Evolutionary conservation across 2,329 filamentous ascomycete species (phyloP).

Genomic region (Cladosporium sp.): DNA sequence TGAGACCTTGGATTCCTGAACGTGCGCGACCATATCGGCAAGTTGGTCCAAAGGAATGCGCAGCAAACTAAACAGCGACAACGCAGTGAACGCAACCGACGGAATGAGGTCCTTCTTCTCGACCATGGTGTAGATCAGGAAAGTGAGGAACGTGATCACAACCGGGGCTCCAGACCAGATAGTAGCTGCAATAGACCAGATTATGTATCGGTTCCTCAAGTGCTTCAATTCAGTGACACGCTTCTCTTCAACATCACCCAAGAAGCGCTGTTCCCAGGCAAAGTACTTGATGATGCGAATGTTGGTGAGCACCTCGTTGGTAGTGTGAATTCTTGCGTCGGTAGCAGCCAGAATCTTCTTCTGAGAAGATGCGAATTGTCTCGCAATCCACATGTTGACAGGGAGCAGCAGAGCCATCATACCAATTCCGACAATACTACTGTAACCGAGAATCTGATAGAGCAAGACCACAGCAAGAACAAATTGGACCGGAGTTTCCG

Average conservation of each 20-base stretch:
- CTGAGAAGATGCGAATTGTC: slow-evolving; percentile 80
- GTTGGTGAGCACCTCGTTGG: slow-evolving; percentile 95
- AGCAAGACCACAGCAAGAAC: slow-evolving; percentile 77
- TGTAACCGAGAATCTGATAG: slow-evolving; percentile 86
- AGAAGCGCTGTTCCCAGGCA: slow-evolving; percentile 93
- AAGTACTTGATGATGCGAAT: slow-evolving; percentile 99
- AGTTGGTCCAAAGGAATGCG: slow-evolving; percentile 92
- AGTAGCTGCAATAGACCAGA: slow-evolving; percentile 89
- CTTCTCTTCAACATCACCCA: slow-evolving; percentile 84
- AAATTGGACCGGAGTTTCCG: slow-evolving; percentile 85
- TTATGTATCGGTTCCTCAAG: slow-evolving; percentile 77
- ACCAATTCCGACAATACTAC: slow-evolving; percentile 87
- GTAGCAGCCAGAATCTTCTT: slow-evolving; percentile 91
- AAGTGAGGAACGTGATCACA: slow-evolving; percentile 94
- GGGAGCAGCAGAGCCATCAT: slow-evolving; percentile 89
- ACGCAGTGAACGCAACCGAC: slow-evolving; percentile 90
- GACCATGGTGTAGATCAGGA: slow-evolving; percentile 86
- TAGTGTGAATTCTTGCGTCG: slow-evolving; percentile 92
- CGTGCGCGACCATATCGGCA: slow-evolving; percentile 97
- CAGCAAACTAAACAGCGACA: slow-evolving; percentile 92
- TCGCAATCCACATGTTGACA: slow-evolving; percentile 84
- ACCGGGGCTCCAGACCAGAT: slow-evolving; percentile 96
- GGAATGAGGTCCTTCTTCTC: slow-evolving; percentile 88
- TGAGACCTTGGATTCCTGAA: slow-evolving; percentile 95
- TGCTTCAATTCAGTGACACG: slow-evolving; percentile 74